A percentile compares a stretch with the other conserved stretches of the same genome.
These are phyloP conservation scores for Cucurbitaria berberidis DNA, from an alignment of 2,329 filamentous ascomycete genomes.

Conservation along the genomic window DNA sequence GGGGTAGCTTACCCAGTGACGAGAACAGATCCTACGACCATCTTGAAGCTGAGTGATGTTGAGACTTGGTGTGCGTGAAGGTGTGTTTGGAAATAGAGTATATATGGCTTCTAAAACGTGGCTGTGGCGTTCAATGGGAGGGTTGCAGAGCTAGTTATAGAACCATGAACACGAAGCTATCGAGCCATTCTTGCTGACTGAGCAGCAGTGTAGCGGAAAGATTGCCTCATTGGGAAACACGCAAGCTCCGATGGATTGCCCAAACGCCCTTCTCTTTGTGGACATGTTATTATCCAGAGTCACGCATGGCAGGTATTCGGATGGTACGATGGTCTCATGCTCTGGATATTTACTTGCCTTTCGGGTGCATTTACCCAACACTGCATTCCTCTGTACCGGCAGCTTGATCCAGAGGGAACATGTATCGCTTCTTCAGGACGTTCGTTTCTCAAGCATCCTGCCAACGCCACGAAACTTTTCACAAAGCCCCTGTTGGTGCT, in stretches of 20 bases:
- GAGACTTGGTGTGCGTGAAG: not conserved
- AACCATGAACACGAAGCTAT: constrained; percentile 20
- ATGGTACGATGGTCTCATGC: not conserved
- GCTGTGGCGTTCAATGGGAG: constrained; percentile 10
- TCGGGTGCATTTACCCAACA: not conserved
- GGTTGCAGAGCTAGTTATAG: constrained; percentile 20
- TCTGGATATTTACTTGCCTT: not conserved
- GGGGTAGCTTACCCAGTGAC: constrained; percentile 77
- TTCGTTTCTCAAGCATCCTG: not conserved
- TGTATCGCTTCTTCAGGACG: not conserved
- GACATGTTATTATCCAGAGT: no score
- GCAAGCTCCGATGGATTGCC: not conserved
- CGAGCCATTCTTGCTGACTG: constrained; percentile 15
- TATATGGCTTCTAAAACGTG: constrained; percentile 3
- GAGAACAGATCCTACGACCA: constrained; percentile 86
- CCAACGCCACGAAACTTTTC: not conserved
- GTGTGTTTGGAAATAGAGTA: not conserved
- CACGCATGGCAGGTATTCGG: not conserved
- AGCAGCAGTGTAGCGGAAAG: constrained; percentile 25
- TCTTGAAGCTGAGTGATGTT: constrained; percentile 46
- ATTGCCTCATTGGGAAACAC: constrained; percentile 17
- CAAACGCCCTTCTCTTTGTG: not conserved
- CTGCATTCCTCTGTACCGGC: not conserved
- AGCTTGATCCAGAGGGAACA: not conserved
- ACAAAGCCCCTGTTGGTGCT: not conserved